Base-by-base conservation (phyloP, 106 monocot species). In the Dactylorhiza incarnata region DNA sequence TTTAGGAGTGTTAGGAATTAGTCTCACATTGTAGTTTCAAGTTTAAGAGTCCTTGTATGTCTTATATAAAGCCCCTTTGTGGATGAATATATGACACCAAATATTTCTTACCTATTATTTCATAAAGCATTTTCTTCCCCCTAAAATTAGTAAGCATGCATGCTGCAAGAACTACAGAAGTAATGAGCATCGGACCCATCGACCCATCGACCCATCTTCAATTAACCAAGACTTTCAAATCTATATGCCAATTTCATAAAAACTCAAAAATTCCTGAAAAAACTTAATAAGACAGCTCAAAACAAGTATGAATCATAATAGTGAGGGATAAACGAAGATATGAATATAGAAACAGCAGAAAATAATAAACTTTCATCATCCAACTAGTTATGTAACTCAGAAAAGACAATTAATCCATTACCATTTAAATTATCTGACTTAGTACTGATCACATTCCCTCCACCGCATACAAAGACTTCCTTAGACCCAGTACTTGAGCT, bases 351-450 rank as follows among this genome's bases (percentile, higher is more conserved):
- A 59, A 8, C 22, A 20, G 20, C 0, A 9, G 58, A 20, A 59
- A 20, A 19, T 20, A 59, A 59, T 22, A 59, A 59, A 19, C 1
- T 56, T 17, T 5, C 56, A 56, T 16, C 9, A 56, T 59, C 12
- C 29, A 26, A 65, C 61, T 14, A 5, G 65, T 65, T 9, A 65
- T 29, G 65, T 29, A 20, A 65, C 1, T 6, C 24, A 13, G 13
- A 65, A 65, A 29, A 65, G 26, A 69, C 14, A 46, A 45, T 43
- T 46, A 46, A 45, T 43, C n/a, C 16, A 45, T 19, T 49, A 86
- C 88, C 86, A 74, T 77, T 79, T 47, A 59, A 82, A 67, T 79
- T 82, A 68, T 80, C 76, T 7, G 73, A 62, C 78, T 63, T 78
- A 68, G 49, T 54, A 46, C 77, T 47, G 25, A 73, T 69, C 45